A percentile compares a stretch with the other conserved stretches of the same genome.
phyloP scores from a whole-genome alignment of 257 asterid species.

The Ligustrum vulgare region DNA sequence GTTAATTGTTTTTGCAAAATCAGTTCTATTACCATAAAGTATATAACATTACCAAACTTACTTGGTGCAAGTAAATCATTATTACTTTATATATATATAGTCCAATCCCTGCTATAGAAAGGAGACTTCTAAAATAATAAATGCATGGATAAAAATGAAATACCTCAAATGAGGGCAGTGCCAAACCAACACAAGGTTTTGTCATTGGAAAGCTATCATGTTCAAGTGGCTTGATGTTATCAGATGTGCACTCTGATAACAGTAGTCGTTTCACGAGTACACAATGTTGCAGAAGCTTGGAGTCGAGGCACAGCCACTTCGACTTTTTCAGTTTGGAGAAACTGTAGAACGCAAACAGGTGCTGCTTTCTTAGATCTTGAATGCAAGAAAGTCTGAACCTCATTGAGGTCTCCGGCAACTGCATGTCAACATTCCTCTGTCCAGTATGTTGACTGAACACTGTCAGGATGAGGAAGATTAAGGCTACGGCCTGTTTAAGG shows the following conservation, averaged over 20 bases:
- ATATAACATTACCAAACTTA: background rate
- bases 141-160: conserved; percentile 17
- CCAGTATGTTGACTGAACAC: conserved; percentile 57
- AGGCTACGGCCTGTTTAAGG: conserved; percentile 65
- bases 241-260: conserved; percentile 78
- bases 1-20: background rate
- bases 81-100: background rate
- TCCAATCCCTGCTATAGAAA: background rate
- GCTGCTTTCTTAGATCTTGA: conserved; percentile 56
- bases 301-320: conserved; percentile 68
- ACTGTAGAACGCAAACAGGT: conserved; percentile 63
- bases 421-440: conserved; percentile 43
- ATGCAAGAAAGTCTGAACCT: conserved; percentile 60
- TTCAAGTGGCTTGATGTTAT: conserved; percentile 69
- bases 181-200: conserved; percentile 36
- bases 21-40: background rate
- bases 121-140: background rate
- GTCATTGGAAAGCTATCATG: conserved; percentile 32
- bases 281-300: conserved; percentile 62
- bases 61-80: background rate
- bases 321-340: conserved; percentile 60
- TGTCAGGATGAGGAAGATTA: conserved; percentile 58
- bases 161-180: conserved; percentile 56
- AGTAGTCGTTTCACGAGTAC: conserved; percentile 56
- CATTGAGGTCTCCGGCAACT: conserved; percentile 79